Conservation (phyloP, 116 monocot genomes). For the Papilionanthe hybrid region DNA sequence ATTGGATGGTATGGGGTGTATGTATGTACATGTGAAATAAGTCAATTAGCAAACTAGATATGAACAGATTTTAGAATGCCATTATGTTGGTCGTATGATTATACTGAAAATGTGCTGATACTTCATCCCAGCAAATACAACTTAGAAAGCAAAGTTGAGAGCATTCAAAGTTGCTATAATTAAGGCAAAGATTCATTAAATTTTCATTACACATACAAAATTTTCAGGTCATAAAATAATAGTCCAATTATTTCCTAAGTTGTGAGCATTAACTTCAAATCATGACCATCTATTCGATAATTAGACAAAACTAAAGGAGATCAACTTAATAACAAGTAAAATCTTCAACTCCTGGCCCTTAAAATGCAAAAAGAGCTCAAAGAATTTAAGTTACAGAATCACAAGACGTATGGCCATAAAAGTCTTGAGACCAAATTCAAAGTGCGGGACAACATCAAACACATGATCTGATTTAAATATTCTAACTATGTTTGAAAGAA, state of each 20-base stretch:
- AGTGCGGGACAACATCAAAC: too few relatives aligned
- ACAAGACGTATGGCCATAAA: too few relatives aligned
- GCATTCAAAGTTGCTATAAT: neutral
- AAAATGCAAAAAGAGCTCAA: neutral
- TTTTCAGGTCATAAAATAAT: neutral
- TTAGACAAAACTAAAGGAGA: neutral
- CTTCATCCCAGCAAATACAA: neutral
- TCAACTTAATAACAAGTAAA: neutral
- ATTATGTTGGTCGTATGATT: neutral
- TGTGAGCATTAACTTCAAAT: neutral
- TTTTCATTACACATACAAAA: neutral
- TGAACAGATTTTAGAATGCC: neutral
- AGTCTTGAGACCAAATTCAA: too few relatives aligned
- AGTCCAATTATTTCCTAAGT: neutral
- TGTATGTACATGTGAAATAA: too few relatives aligned
- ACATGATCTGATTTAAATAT: too few relatives aligned
- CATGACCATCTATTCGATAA: too few relatives aligned
- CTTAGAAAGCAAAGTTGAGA: too few relatives aligned
- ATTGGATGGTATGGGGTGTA: too few relatives aligned
- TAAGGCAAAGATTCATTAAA: neutral
- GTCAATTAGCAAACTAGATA: too few relatives aligned
- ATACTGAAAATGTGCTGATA: neutral
- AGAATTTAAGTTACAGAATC: too few relatives aligned
- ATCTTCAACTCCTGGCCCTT: neutral
- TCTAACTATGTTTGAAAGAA: too few relatives aligned